These are phyloP conservation scores for Glarea lozoyensis DNA, from an alignment of 495 filamentous ascomycete species.

Conservation along the genomic window DNA sequence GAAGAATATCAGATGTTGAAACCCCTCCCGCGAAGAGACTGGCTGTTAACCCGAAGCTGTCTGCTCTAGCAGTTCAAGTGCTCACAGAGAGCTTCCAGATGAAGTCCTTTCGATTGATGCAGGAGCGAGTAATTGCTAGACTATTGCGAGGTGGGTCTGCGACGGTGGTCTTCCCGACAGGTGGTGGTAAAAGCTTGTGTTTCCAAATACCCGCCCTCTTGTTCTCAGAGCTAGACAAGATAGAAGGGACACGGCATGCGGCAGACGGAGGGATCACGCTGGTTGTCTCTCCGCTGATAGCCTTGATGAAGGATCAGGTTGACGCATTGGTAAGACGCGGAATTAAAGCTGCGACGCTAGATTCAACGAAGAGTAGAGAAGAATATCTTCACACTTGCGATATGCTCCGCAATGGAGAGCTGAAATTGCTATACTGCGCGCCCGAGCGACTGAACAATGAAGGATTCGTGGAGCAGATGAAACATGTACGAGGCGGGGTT, in stretches of 20 bases:
- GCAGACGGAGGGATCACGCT: constrained; percentile 35
- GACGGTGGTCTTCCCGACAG: constrained; percentile 49
- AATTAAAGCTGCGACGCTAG: constrained; percentile 40
- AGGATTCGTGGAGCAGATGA: constrained; percentile 45
- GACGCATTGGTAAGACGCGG: constrained; percentile 38
- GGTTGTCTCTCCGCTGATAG: constrained; percentile 46
- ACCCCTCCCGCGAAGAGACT: constrained; percentile 9
- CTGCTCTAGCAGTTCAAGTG: constrained; percentile 19
- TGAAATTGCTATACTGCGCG: constrained; percentile 48
- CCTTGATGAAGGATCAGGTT: constrained; percentile 52
- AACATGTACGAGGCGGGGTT: constrained; percentile 38
- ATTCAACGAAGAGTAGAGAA: constrained; percentile 42
- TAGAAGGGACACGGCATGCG: constrained; percentile 14
- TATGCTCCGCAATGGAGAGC: constrained; percentile 29
- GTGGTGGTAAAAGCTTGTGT: constrained; percentile 48
- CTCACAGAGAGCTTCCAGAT: constrained; percentile 39
- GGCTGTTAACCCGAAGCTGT: constrained; percentile 9
- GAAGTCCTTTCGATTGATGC: constrained; percentile 39
- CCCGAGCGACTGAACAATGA: constrained; percentile 52
- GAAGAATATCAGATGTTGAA: constrained; percentile 3
- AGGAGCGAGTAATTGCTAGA: constrained; percentile 41
- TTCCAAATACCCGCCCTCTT: constrained; percentile 49
- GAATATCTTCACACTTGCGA: constrained; percentile 34
- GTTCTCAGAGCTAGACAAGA: constrained; percentile 37
- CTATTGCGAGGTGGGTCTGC: constrained; percentile 40